These are phyloP conservation scores for Glycine soja DNA, from an alignment of 306 rosid species.

Conservation along the genomic window DNA sequence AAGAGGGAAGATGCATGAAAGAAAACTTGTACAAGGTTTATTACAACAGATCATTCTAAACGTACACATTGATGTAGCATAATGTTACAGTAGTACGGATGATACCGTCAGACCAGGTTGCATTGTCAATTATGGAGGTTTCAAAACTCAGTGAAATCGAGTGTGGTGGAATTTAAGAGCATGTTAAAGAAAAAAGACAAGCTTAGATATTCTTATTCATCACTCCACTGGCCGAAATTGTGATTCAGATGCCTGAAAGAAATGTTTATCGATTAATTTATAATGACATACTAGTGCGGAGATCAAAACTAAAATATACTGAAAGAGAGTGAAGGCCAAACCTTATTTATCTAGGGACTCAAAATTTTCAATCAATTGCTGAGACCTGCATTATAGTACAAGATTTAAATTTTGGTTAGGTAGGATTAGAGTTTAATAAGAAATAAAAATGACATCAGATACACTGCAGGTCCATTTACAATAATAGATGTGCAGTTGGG, in stretches of 20 bases:
- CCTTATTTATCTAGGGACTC: conserved; percentile 51
- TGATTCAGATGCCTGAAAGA: conserved; percentile 21
- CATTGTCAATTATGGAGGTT: conserved; percentile 16
- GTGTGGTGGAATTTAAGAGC: conserved; percentile 1
- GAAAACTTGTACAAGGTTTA: conserved; percentile 1
- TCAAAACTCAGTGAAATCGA: conserved; percentile 29
- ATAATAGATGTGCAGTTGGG: neutral
- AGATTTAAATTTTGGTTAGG: conserved; percentile 17
- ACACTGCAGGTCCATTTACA: conserved; percentile 10
- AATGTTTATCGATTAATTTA: conserved; percentile 21
- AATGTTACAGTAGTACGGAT: neutral
- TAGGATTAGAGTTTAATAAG: neutral
- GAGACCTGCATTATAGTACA: conserved; percentile 62
- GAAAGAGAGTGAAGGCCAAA: conserved; percentile 4
- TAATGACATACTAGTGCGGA: neutral
- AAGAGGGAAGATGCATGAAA: conserved; percentile 13
- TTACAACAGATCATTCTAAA: conserved; percentile 1
- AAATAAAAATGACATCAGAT: conserved; percentile 4
- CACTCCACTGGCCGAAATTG: conserved; percentile 30
- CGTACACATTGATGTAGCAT: conserved; percentile 14
- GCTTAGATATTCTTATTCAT: neutral
- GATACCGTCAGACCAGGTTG: conserved; percentile 27
- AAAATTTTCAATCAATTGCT: conserved; percentile 55
- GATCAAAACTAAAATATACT: conserved; percentile 4
- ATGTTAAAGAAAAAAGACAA: neutral